Percentiles rank a stretch among this genome's conserved stretches.
Evolutionary conservation across 73 alveolate genomes (phyloP).

Genomic region (Stentor coeruleus): DNA sequence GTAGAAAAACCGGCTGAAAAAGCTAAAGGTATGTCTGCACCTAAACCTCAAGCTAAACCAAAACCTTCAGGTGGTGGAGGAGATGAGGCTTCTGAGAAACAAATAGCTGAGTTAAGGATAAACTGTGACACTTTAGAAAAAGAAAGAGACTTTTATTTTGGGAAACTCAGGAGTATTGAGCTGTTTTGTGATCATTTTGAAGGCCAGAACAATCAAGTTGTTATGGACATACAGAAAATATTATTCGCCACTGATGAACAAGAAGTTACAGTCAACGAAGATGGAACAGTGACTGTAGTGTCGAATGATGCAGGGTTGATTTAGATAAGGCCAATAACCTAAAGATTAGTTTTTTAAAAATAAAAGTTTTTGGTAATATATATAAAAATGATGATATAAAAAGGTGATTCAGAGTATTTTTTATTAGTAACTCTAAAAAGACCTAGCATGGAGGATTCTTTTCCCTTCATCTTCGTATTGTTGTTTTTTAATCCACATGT

Average conservation of each 20-base stretch:
- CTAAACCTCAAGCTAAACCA: background rate
- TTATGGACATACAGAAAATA: constrained; percentile 17
- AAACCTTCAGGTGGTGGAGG: no score
- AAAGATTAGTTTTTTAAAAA: no score
- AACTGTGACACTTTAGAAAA: constrained; percentile 73
- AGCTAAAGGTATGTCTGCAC: background rate
- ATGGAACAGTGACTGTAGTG: no score
- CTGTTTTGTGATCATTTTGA: constrained; percentile 32
- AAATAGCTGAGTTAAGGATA: constrained; percentile 51
- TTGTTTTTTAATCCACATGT: no score
- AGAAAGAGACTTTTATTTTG: constrained; percentile 87
- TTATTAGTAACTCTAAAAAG: no score
- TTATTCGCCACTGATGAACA: constrained; percentile 18
- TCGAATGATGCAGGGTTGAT: no score
- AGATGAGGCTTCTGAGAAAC: constrained; percentile 35
- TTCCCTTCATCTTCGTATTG: no score
- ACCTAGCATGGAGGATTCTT: no score
- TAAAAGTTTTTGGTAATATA: no score
- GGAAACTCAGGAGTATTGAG: constrained; percentile 85
- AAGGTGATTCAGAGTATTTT: no score
- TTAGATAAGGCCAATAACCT: no score
- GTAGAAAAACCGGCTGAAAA: background rate
- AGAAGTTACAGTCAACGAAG: background rate
- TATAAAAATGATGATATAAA: no score
- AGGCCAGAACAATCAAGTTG: background rate